These are phyloP conservation scores for Kwoniella bestiolae DNA, from an alignment of 768 basidiomycete genomes.

Conservation along the genomic window DNA sequence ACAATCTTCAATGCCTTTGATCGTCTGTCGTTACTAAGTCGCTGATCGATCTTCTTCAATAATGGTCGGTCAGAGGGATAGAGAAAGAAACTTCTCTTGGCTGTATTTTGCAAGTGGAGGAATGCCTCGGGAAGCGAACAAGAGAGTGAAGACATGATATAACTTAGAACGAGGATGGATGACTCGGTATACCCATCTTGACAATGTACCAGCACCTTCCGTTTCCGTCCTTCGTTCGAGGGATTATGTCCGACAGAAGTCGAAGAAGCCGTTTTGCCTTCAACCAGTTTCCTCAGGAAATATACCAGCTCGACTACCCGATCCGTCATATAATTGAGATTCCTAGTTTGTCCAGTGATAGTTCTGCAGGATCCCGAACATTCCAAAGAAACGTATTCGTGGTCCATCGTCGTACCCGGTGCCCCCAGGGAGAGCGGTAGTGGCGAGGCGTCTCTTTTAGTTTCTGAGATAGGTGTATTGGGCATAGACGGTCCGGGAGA, in stretches of 20 bases:
- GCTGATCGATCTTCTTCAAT: slow-evolving; percentile 70
- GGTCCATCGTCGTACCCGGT: background rate
- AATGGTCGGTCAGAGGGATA: slow-evolving; percentile 79
- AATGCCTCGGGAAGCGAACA: slow-evolving; percentile 82
- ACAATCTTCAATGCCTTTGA: slow-evolving; percentile 46
- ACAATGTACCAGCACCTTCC: slow-evolving; percentile 49
- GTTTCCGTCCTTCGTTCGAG: slow-evolving; percentile 13
- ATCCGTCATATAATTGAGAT: slow-evolving; percentile 42
- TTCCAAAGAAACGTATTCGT: slow-evolving; percentile 35
- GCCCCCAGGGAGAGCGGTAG: slow-evolving; percentile 11
- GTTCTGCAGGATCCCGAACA: slow-evolving; percentile 47
- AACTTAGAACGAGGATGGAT: slow-evolving; percentile 79
- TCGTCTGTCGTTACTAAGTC: slow-evolving; percentile 55
- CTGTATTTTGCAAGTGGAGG: slow-evolving; percentile 73
- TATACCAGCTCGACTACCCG: slow-evolving; percentile 47
- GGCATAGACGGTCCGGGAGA: slow-evolving; percentile 25
- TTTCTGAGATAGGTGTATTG: slow-evolving; percentile 11
- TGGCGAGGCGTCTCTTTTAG: slow-evolving; percentile 36
- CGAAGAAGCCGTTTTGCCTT: slow-evolving; percentile 24
- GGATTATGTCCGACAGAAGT: background rate
- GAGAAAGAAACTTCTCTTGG: slow-evolving; percentile 80
- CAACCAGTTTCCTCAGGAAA: slow-evolving; percentile 48
- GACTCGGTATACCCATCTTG: slow-evolving; percentile 72
- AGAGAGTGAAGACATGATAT: slow-evolving; percentile 70
- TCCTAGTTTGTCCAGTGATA: slow-evolving; percentile 36